phyloP scores from a whole-genome alignment of 2,329 filamentous ascomycete species.

The Fusarium algeriense region DNA sequence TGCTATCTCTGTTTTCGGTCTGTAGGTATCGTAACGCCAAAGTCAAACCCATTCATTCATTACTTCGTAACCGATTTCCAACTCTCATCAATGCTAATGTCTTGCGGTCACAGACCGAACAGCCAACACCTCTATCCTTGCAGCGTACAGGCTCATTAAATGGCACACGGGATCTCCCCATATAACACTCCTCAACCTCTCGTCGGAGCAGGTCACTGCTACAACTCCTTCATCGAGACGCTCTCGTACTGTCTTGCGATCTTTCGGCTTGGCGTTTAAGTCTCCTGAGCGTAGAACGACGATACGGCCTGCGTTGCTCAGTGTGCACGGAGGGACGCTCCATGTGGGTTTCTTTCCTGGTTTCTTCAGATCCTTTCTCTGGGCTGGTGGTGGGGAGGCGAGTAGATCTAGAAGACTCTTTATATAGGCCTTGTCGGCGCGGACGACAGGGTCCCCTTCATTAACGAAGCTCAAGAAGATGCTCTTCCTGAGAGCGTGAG shows the following conservation, averaged over 20 bases:
- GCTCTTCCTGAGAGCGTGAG: conserved; percentile 68
- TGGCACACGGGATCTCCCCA: conserved; percentile 88
- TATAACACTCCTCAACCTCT: conserved; percentile 75
- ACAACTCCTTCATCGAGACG: conserved; percentile 71
- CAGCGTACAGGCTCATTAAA: conserved; percentile 82
- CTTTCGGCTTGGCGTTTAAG: conserved; percentile 52
- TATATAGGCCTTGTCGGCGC: conserved; percentile 83
- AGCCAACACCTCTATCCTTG: conserved; percentile 77
- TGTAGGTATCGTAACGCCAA: conserved; percentile 34
- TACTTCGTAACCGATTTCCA: conserved; percentile 17
- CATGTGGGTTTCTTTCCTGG: conserved; percentile 61
- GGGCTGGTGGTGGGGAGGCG: conserved; percentile 63
- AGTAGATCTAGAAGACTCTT: conserved; percentile 79
- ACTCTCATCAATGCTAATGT: conserved; percentile 1
- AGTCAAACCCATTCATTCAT: conserved; percentile 7
- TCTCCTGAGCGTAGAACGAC: conserved; percentile 72
- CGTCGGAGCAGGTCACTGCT: conserved; percentile 76
- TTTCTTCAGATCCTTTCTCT: conserved; percentile 27
- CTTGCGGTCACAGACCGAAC: conserved; percentile 63
- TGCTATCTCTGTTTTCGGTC: conserved; percentile 25
- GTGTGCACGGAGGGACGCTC: conserved; percentile 73
- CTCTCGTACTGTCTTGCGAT: conserved; percentile 63
- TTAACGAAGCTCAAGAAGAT: conserved; percentile 86
- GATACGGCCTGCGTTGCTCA: conserved; percentile 78
- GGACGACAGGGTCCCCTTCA: conserved; percentile 83